Evolutionary conservation across 2,329 filamentous ascomycete species (phyloP).

Genomic region (Sarocladium kiliense): DNA sequence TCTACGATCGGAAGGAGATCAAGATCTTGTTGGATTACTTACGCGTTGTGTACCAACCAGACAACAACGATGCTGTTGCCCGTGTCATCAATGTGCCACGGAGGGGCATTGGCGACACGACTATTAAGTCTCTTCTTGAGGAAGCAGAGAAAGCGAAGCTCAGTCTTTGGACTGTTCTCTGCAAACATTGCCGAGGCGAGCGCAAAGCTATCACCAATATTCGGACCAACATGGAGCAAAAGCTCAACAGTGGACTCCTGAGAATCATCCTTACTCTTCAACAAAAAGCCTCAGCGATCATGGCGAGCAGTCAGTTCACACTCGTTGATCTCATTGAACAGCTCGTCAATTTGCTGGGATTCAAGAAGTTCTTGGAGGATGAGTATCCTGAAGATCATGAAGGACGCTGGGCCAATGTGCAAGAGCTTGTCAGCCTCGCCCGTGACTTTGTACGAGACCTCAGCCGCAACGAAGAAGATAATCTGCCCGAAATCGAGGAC

Average conservation of each 20-base stretch:
- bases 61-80: conserved; percentile 80
- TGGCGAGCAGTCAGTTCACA: conserved; percentile 21
- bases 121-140: conserved; percentile 66
- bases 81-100: conserved; percentile 81
- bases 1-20: conserved; percentile 88
- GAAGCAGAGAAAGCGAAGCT: conserved; percentile 67
- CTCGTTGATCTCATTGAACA: conserved; percentile 46
- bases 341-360: conserved; percentile 60
- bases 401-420: conserved; percentile 78
- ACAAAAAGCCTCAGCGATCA: conserved; percentile 23
- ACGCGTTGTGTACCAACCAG: conserved; percentile 74
- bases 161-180: conserved; percentile 71
- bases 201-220: conserved; percentile 44
- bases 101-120: conserved; percentile 74
- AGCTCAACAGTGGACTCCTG: conserved; percentile 45
- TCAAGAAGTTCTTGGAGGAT: conserved; percentile 68
- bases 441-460: conserved; percentile 57
- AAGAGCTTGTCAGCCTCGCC: conserved; percentile 79
- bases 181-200: conserved; percentile 46
- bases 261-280: conserved; percentile 31
- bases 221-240: conserved; percentile 45
- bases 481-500: conserved; percentile 64
- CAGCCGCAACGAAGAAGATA: conserved; percentile 43
- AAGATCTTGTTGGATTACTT: conserved; percentile 86
- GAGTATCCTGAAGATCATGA: conserved; percentile 72